phyloP scores from a whole-genome alignment of 2,329 filamentous ascomycete genomes.

The Ophiostoma montium region DNA sequence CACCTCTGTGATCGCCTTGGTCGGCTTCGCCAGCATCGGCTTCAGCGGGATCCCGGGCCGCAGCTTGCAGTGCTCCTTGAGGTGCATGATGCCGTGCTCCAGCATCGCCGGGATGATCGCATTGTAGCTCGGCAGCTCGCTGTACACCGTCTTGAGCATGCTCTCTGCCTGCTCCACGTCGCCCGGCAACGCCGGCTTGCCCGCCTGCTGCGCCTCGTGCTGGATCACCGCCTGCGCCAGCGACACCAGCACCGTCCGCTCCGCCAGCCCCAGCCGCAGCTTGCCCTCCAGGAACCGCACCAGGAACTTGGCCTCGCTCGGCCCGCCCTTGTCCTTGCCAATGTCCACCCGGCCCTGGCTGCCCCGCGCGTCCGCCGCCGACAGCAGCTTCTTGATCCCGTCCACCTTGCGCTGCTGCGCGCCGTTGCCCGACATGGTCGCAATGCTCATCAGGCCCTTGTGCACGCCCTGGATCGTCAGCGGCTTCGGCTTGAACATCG shows the following conservation, averaged over 20 bases:
- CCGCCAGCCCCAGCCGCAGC: slow-evolving; percentile 76
- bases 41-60: slow-evolving; percentile 90
- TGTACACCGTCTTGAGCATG: slow-evolving; percentile 81
- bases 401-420: slow-evolving; percentile 85
- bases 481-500: slow-evolving; percentile 95
- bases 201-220: slow-evolving; percentile 63
- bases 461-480: slow-evolving; percentile 79
- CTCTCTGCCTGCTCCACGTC: slow-evolving; percentile 74
- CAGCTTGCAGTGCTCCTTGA: slow-evolving; percentile 77
- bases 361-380: slow-evolving; percentile 64
- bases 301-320: slow-evolving; percentile 90
- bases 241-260: slow-evolving; percentile 81
- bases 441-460: slow-evolving; percentile 75
- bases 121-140: slow-evolving; percentile 89
- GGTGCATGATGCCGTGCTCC: slow-evolving; percentile 67
- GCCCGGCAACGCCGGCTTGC: slow-evolving; percentile 55
- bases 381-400: slow-evolving; percentile 91
- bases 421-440: slow-evolving; percentile 72
- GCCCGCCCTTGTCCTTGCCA: slow-evolving; percentile 77
- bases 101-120: slow-evolving; percentile 85
- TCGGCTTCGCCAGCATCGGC: slow-evolving; percentile 97
- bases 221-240: slow-evolving; percentile 77
- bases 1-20: slow-evolving; percentile 95
- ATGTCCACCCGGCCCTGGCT: slow-evolving; percentile 76
- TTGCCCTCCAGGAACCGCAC: slow-evolving; percentile 92